Percentiles rank a stretch among this genome's conserved stretches.
Evolutionary conservation across 192 early-diverging fungal genomes (phyloP).

Genomic region (Obelidium mucronatum): DNA sequence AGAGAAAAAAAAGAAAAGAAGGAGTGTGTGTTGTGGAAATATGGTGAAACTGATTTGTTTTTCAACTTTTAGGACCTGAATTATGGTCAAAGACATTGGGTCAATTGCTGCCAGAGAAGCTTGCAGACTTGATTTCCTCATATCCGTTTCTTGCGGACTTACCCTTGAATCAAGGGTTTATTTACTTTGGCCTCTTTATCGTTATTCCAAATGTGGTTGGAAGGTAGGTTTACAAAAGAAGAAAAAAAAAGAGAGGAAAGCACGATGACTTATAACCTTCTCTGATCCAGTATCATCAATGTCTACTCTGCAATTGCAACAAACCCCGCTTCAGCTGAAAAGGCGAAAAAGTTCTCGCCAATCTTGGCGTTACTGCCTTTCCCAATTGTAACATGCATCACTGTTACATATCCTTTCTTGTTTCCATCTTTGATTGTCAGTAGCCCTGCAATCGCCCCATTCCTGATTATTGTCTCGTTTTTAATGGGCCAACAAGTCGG

Average conservation of each 20-base stretch:
- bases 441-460: conserved; percentile 60
- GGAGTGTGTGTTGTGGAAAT: too few species aligned
- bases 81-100: conserved; percentile 50
- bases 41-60: too few species aligned
- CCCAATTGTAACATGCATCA: conserved; percentile 65
- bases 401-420: conserved; percentile 71
- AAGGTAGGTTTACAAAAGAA: conserved; percentile 67
- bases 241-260: too few species aligned
- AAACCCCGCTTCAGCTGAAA: conserved; percentile 67
- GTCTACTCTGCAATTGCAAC: conserved; percentile 38
- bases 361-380: conserved; percentile 61
- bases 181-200: conserved; percentile 55
- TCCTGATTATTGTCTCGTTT: conserved; percentile 72
- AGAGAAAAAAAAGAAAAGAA: too few species aligned
- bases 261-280: not conserved
- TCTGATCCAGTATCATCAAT: conserved; percentile 5
- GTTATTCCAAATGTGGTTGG: conserved; percentile 62
- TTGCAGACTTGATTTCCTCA: conserved; percentile 42
- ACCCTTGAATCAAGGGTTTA: conserved; percentile 60
- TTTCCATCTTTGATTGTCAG: not conserved
- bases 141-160: conserved; percentile 9
- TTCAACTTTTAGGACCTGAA: conserved; percentile 44
- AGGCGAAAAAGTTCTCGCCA: conserved; percentile 62
- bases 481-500: conserved; percentile 85
- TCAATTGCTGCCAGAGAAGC: conserved; percentile 43